Percentiles rank a stretch among this genome's conserved stretches.
Evolutionary conservation across 2,329 filamentous ascomycete genomes (phyloP).

Genomic region (Blastomyces emzantsi): DNA sequence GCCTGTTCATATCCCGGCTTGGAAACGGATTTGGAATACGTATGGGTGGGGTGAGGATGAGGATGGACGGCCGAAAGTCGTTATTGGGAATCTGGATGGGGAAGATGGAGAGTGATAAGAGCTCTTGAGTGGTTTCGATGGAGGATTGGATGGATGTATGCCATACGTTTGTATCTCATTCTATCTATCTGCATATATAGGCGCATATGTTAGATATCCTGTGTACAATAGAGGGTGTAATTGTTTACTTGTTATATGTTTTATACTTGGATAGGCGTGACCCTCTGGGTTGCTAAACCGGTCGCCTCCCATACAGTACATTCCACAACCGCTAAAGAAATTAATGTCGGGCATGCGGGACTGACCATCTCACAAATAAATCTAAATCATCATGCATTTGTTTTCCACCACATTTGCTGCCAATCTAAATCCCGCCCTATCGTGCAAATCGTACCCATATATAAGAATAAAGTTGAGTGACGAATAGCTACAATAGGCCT

Average conservation of each 20-base stretch:
- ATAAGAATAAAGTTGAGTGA: neutral
- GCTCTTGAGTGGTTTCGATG: neutral
- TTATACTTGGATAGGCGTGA: neutral
- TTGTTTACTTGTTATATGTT: conserved; percentile 4
- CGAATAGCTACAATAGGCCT: neutral
- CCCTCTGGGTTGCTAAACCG: neutral
- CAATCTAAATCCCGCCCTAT: neutral
- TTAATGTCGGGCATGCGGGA: neutral
- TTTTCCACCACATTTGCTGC: neutral
- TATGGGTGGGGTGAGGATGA: conserved; percentile 37
- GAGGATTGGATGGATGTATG: neutral
- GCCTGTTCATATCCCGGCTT: conserved; percentile 28
- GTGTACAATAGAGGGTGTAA: conserved; percentile 11
- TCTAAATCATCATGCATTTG: neutral
- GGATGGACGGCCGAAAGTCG: conserved; percentile 31
- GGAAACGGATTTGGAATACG: conserved; percentile 33
- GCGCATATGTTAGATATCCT: neutral
- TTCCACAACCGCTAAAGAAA: neutral
- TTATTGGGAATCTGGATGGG: conserved; percentile 33
- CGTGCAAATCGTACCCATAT: neutral
- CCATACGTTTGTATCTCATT: neutral
- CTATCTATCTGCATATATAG: neutral
- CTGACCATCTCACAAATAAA: too few species aligned
- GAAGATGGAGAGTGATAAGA: conserved; percentile 21
- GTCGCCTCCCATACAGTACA: neutral